These are phyloP conservation scores for Bipolaris sorokiniana DNA, from an alignment of 2,329 filamentous ascomycete species.

Conservation along the genomic window DNA sequence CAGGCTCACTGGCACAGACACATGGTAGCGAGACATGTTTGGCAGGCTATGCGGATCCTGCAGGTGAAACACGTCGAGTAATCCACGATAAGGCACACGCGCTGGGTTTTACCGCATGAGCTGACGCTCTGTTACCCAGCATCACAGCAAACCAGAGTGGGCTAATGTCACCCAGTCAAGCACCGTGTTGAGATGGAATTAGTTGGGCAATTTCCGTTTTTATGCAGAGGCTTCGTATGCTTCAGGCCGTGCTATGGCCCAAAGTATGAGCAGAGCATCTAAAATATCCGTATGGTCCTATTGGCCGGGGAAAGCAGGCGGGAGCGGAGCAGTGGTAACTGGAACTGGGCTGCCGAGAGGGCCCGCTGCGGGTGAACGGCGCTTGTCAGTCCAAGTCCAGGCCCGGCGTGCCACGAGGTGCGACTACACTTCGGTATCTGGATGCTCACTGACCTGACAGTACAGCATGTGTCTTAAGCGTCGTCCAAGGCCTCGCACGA, in stretches of 20 bases:
- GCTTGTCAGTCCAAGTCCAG: constrained; percentile 10
- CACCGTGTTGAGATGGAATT: constrained; percentile 4
- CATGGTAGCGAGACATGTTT: neutral
- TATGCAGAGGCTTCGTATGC: constrained; percentile 7
- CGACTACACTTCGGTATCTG: neutral
- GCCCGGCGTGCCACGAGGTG: constrained; percentile 5
- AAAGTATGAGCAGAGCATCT: constrained; percentile 5
- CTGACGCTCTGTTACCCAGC: neutral
- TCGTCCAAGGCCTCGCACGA: constrained; percentile 9
- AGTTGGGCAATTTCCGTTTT: neutral
- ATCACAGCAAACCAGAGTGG: neutral
- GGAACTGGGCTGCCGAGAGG: constrained; percentile 22
- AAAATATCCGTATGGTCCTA: constrained; percentile 20
- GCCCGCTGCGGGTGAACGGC: constrained; percentile 28
- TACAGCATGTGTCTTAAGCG: neutral
- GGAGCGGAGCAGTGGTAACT: constrained; percentile 18
- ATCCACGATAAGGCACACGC: neutral
- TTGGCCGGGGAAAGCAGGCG: constrained; percentile 17
- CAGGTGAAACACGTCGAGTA: constrained; percentile 2
- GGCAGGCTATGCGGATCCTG: neutral
- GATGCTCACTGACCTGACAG: constrained; percentile 9
- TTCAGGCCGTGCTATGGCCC: constrained; percentile 10
- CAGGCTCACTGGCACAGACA: neutral
- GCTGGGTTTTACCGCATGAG: neutral
- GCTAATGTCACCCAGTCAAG: constrained; percentile 5